Evolutionary conservation across 2,329 filamentous ascomycete genomes (phyloP), one percentile per base, ranked within the genome.

Genomic region (Clarireedia hainanense): DNA sequence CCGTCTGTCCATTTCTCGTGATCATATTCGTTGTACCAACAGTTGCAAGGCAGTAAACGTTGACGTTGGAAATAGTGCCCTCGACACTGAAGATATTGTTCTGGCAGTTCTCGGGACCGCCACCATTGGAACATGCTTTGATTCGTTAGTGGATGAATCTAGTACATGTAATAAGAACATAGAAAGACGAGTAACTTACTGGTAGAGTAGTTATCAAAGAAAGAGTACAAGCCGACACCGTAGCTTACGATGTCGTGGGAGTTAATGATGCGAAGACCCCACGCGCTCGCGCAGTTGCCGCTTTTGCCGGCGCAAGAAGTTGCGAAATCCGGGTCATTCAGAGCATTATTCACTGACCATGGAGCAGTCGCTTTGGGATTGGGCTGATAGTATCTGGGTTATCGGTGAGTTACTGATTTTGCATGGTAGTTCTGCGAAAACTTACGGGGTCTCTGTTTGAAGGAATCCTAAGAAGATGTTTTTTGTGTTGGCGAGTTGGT

Each of bases 361-460:
- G 84, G 86, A 83, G 85, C 6, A 72, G 71, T 74, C 0, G 84
- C 80, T 47, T 71, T 72, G 0, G 85, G 85, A 65, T 79, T 81
- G 24, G 84, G 81, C 68, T 89, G 85, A 70, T 80, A 88, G 71
- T 89, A 89, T 43, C 62, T 64, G 36, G 12, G 12, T 14, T 14
- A 12, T 34, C 12, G 30, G 10, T 34, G 12, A 34, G 30, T 34
- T 34, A 3, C 30, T 12, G 30, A 14, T 4, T 34, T 34, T 34
- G 30, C 2, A 34, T 4, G 1, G 3, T 9, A 34, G 30, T 14
- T 34, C 30, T 34, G 30, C 10, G 10, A 9, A 14, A 34, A 12
- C 30, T 34, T 89, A 65, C 54, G 63, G 59, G 15, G 64, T 63
- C 42, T 65, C 63, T 1, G 63, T 65, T 26, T 66, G 64, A 6